A percentile compares a stretch with the other conserved stretches of the same genome.
Evolutionary conservation across 495 filamentous ascomycete species (phyloP).

Genomic region (Talaromyces borbonicus): DNA sequence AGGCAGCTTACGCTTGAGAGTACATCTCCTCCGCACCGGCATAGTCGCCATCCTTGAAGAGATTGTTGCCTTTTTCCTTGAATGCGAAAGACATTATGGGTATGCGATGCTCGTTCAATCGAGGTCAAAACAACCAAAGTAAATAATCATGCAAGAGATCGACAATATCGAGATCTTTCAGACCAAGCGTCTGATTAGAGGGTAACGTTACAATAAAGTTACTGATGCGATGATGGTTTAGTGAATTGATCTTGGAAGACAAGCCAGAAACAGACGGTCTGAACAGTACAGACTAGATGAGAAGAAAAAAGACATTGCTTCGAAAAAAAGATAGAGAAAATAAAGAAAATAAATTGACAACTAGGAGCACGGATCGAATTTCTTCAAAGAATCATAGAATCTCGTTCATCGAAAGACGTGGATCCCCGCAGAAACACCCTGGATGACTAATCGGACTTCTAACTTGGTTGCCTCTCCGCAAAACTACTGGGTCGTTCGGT

Average conservation of each 20-base stretch:
- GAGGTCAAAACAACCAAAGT: neutral
- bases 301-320: too few species aligned
- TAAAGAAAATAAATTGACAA: too few species aligned
- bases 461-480: too few species aligned
- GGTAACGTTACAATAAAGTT: too few species aligned
- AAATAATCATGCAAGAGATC: neutral
- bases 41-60: conserved; percentile 63
- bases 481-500: neutral
- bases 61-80: conserved; percentile 36
- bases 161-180: too few species aligned
- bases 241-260: too few species aligned
- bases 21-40: conserved; percentile 65
- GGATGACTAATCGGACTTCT: neutral
- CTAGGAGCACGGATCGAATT: neutral
- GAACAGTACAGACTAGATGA: too few species aligned
- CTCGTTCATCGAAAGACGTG: conserved; percentile 4
- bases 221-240: too few species aligned
- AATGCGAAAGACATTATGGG: conserved; percentile 30
- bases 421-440: conserved; percentile 5
- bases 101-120: neutral
- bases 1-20: conserved; percentile 64
- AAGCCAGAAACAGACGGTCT: too few species aligned
- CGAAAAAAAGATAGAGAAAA: too few species aligned
- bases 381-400: conserved; percentile 1
- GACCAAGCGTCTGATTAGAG: too few species aligned